Conservation (phyloP, 129 eudicot genomes). For the Tagetes erecta region DNA sequence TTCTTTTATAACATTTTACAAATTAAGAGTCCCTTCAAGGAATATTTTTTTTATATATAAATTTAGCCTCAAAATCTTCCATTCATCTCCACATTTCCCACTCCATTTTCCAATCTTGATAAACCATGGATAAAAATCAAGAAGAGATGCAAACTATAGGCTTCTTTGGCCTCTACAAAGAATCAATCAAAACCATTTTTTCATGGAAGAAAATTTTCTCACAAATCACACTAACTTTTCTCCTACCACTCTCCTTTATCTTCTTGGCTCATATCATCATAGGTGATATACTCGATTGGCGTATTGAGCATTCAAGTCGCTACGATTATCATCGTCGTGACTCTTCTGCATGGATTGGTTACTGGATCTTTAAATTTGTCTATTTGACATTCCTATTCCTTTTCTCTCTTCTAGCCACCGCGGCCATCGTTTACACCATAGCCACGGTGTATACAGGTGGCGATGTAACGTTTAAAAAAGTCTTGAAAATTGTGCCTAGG, state of each 20-base stretch:
- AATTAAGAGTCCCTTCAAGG: slow-evolving; percentile 10
- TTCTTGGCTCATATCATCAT: slow-evolving; percentile 36
- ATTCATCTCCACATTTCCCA: neutral
- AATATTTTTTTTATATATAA: slow-evolving; percentile 20
- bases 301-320: neutral
- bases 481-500: slow-evolving; percentile 36
- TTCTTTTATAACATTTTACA: slow-evolving; percentile 14
- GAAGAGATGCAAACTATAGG: slow-evolving; percentile 40
- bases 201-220: slow-evolving; percentile 39
- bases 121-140: slow-evolving; percentile 43
- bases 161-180: slow-evolving; percentile 44
- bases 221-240: slow-evolving; percentile 39
- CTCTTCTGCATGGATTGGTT: slow-evolving; percentile 27
- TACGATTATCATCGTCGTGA: neutral
- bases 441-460: slow-evolving; percentile 34
- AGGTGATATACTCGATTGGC: slow-evolving; percentile 7
- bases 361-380: slow-evolving; percentile 33
- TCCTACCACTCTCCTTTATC: slow-evolving; percentile 44
- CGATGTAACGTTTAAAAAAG: slow-evolving; percentile 38
- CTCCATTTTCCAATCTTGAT: neutral
- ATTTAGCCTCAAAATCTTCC: slow-evolving; percentile 12
- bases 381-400: slow-evolving; percentile 38
- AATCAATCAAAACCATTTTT: slow-evolving; percentile 33
- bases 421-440: slow-evolving; percentile 44
- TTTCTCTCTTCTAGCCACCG: slow-evolving; percentile 45